phyloP scores from a whole-genome alignment of 441 rosid genomes.

The Eruca vesicaria region DNA sequence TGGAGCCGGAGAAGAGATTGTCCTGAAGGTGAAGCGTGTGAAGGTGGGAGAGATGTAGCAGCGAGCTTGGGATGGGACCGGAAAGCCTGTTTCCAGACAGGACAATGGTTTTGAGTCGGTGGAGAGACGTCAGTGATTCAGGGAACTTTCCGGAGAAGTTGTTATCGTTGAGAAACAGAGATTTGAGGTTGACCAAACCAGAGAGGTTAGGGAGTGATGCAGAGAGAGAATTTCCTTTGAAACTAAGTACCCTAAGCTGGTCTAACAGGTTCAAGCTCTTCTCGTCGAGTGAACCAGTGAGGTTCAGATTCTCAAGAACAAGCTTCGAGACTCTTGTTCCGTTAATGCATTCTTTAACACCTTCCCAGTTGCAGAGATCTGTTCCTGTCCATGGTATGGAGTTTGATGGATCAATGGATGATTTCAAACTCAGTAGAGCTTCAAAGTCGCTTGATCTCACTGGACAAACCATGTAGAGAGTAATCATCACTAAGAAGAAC shows the following conservation, averaged over 20 bases:
- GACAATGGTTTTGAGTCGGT: constrained; percentile 58
- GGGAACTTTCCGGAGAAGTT: constrained; percentile 69
- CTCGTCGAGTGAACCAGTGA: constrained; percentile 50
- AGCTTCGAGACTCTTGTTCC: constrained; percentile 68
- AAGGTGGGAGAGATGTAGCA: constrained; percentile 46
- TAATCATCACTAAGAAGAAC: constrained; percentile 23
- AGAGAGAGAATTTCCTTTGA: constrained; percentile 69
- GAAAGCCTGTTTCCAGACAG: constrained; percentile 54
- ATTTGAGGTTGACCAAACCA: constrained; percentile 62
- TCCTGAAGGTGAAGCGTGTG: constrained; percentile 58
- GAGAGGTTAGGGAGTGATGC: constrained; percentile 62
- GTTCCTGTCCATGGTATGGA: constrained; percentile 55
- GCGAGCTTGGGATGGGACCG: constrained; percentile 54
- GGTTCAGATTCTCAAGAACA: constrained; percentile 59
- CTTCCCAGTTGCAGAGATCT: constrained; percentile 67
- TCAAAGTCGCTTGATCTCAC: constrained; percentile 61
- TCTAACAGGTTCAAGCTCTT: constrained; percentile 51
- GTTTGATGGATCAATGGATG: constrained; percentile 59
- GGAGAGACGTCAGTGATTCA: constrained; percentile 48
- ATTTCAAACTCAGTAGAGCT: constrained; percentile 57
- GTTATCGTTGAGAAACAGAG: constrained; percentile 57
- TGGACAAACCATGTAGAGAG: constrained; percentile 36
- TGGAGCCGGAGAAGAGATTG: constrained; percentile 49
- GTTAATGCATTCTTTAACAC: constrained; percentile 59
- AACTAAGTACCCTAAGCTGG: constrained; percentile 68